Conservation (phyloP, 2,329 filamentous ascomycete species). For the Pseudonectria buxi region DNA sequence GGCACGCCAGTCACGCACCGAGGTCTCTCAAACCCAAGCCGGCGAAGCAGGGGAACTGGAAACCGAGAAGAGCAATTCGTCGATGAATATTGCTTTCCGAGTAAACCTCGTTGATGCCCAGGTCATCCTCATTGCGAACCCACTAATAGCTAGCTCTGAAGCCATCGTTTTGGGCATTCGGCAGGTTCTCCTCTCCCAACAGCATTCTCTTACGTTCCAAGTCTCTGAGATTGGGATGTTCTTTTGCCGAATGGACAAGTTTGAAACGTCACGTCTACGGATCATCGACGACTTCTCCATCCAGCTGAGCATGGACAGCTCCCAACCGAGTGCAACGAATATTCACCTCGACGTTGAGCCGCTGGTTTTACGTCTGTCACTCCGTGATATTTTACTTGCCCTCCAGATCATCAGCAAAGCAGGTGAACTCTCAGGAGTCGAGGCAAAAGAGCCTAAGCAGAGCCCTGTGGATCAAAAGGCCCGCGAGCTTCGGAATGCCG, state of each 20-base stretch:
- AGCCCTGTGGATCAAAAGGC: slow-evolving; percentile 46
- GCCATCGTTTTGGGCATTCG: slow-evolving; percentile 94
- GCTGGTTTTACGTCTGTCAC: slow-evolving; percentile 78
- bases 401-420: slow-evolving; percentile 89
- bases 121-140: slow-evolving; percentile 93
- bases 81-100: slow-evolving; percentile 76
- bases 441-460: slow-evolving; percentile 38
- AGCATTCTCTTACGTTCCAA: slow-evolving; percentile 89
- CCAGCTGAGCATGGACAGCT: slow-evolving; percentile 76
- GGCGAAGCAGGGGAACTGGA: slow-evolving; percentile 10
- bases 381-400: slow-evolving; percentile 89
- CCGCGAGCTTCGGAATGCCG: slow-evolving; percentile 43
- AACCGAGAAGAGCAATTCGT: slow-evolving; percentile 17
- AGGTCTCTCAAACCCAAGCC: slow-evolving; percentile 21
- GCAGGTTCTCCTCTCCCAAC: slow-evolving; percentile 85
- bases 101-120: slow-evolving; percentile 95
- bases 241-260: slow-evolving; percentile 94
- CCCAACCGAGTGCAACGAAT: slow-evolving; percentile 57
- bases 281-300: slow-evolving; percentile 97
- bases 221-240: slow-evolving; percentile 97
- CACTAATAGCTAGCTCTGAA: slow-evolving; percentile 81
- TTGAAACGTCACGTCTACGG: slow-evolving; percentile 80
- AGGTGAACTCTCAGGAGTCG: slow-evolving; percentile 71
- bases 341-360: slow-evolving; percentile 88
- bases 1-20: slow-evolving; percentile 26